Evolutionary conservation across 2,329 filamentous ascomycete species (phyloP), one percentile per base, ranked within the genome.

Genomic region (Hymenoscyphus occultus): DNA sequence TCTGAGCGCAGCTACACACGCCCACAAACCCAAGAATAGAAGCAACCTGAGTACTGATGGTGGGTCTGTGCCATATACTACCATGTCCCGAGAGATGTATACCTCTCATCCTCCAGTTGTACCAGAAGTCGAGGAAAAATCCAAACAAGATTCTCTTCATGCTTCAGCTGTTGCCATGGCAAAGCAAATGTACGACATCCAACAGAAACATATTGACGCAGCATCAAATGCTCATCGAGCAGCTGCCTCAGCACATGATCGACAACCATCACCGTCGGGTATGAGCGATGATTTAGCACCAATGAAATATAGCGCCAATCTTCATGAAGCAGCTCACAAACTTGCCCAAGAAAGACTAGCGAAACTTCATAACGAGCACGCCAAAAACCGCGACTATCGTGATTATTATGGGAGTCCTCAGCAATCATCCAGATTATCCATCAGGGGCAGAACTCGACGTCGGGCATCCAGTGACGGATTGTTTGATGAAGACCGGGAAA

Each of bases 101-200:
- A 92, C 90, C 0, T 88, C 90, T 1, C 80, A 86, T 40, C 92
- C 93, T 3, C 89, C 88, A 0, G 86, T 96, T 2, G 82, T 86
- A 32, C 80, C 84, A 1, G 91, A 96, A 73, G 79, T 87, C 0
- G 89, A 95, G 51, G 92, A 97, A 72, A 84, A 88, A 75, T 87
- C 85, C 67, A 86, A 85, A 65, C 85, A 88, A 56, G 90, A 92
- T 70, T 86, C 88, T 4, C 80, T 96, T 2, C 90, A 89, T 68
- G 91, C 92, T 39, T 94, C 92, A 22, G 92, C 93, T 2, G 81
- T 97, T 2, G 91, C 90, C 12, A 96, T 97, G 92, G 93, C 93
- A 6, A 90, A 89, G 77, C 86, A 90, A 71, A 94, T 97, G 87
- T 97, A 93, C 74, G 85, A 81, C 12, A 81, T 86, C 40, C 88